These are phyloP conservation scores for Candida pseudoviswanathii DNA, from an alignment of 1,139 yeast species.

Conservation along the genomic window DNA sequence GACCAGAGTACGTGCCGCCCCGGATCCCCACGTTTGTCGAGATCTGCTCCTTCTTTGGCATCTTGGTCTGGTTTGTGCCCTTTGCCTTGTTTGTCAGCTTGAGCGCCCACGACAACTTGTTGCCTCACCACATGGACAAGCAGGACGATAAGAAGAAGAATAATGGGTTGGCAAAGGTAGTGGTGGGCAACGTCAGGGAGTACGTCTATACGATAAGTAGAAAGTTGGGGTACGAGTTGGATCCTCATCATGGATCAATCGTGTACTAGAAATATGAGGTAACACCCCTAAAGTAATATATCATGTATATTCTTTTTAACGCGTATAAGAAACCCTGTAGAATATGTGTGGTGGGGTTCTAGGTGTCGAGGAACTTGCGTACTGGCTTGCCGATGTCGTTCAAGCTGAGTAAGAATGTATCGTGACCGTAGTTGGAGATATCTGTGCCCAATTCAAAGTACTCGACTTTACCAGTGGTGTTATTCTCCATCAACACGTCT, in stretches of 20 bases:
- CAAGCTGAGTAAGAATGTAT: slow-evolving; percentile 78
- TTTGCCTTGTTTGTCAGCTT: slow-evolving; percentile 88
- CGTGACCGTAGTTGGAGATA: slow-evolving; percentile 84
- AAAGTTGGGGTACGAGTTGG: slow-evolving; percentile 64
- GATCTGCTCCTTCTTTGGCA: slow-evolving; percentile 90
- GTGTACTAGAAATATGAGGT: slow-evolving; percentile 22
- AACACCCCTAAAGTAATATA: not conserved
- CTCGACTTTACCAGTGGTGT: slow-evolving; percentile 36
- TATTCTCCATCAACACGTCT: slow-evolving; percentile 50
- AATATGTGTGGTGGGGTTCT: not conserved
- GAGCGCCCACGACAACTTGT: slow-evolving; percentile 87
- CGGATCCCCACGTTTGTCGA: slow-evolving; percentile 81
- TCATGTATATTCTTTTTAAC: not conserved
- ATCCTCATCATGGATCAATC: slow-evolving; percentile 57
- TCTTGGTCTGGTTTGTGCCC: slow-evolving; percentile 93
- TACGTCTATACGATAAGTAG: slow-evolving; percentile 50
- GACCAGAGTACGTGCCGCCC: slow-evolving; percentile 63
- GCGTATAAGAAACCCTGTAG: not conserved
- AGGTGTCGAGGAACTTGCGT: slow-evolving; percentile 49
- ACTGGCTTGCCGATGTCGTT: slow-evolving; percentile 82
- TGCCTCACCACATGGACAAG: slow-evolving; percentile 58
- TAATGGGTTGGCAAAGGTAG: slow-evolving; percentile 55
- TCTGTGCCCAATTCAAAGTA: slow-evolving; percentile 78
- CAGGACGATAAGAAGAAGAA: slow-evolving; percentile 37
- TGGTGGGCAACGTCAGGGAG: slow-evolving; percentile 57